Evolutionary conservation across 805 yeast genomes (phyloP).

Genomic region (Schwanniomyces polymorphus): DNA sequence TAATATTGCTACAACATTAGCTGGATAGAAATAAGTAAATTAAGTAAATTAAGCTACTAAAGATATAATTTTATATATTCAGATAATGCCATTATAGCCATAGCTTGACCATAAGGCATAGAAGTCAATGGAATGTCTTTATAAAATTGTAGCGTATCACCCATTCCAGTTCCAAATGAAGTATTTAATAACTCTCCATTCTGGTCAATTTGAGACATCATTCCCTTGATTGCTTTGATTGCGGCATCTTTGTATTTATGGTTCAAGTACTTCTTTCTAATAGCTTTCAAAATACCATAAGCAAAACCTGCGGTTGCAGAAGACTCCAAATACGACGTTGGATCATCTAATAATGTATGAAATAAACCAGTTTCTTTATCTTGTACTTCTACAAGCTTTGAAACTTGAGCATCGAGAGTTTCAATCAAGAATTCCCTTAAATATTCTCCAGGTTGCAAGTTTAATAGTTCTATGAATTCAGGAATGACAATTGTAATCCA

Average conservation of each 20-base stretch:
- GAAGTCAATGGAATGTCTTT: slow-evolving; percentile 32
- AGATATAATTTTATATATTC: slow-evolving; percentile 22
- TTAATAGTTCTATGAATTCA: slow-evolving; percentile 29
- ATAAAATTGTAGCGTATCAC: slow-evolving; percentile 28
- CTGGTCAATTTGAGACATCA: slow-evolving; percentile 21
- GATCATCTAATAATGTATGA: slow-evolving; percentile 33
- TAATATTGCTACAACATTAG: too few species aligned
- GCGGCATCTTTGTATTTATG: slow-evolving; percentile 22
- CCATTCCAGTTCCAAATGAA: slow-evolving; percentile 38
- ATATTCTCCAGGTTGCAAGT: slow-evolving; percentile 23
- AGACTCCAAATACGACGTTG: slow-evolving; percentile 26
- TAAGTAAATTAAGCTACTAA: slow-evolving; percentile 4
- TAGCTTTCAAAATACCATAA: slow-evolving; percentile 31
- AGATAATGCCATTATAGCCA: slow-evolving; percentile 37
- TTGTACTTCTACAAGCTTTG: slow-evolving; percentile 21
- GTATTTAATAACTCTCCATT: slow-evolving; percentile 33
- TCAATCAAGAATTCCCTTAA: slow-evolving; percentile 25
- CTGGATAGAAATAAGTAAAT: too few species aligned
- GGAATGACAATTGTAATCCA: slow-evolving; percentile 39
- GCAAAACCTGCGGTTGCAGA: slow-evolving; percentile 39
- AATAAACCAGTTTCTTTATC: slow-evolving; percentile 28
- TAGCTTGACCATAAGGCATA: slow-evolving; percentile 38
- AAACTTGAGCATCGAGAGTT: slow-evolving; percentile 28
- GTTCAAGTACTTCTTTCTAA: slow-evolving; percentile 24
- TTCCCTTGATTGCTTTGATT: slow-evolving; percentile 31